Evolutionary conservation across 495 filamentous ascomycete genomes (phyloP).

Genomic region (Astrothelium macrocarpum): DNA sequence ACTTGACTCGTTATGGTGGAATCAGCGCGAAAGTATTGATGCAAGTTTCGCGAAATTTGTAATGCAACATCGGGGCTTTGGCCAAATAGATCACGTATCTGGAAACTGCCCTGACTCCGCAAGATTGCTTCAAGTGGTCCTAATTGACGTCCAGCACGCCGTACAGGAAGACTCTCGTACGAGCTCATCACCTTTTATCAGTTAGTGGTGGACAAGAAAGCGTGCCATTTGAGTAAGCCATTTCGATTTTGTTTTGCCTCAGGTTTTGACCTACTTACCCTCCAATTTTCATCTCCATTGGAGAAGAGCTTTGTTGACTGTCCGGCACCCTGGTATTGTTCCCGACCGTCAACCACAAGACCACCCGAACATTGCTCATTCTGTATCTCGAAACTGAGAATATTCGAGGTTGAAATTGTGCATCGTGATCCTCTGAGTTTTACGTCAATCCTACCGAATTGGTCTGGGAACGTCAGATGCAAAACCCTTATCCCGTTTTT

Average conservation of each 20-base stretch:
- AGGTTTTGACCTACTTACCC: neutral
- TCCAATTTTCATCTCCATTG: neutral
- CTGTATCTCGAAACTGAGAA: slow-evolving; percentile 19
- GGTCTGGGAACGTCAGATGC: slow-evolving; percentile 39
- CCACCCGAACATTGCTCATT: neutral
- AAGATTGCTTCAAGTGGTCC: slow-evolving; percentile 46
- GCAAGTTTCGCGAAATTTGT: slow-evolving; percentile 50
- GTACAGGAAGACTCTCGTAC: too few relatives aligned
- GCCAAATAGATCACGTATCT: slow-evolving; percentile 25
- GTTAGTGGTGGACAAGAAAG: neutral
- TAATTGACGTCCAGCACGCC: slow-evolving; percentile 35
- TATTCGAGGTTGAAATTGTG: slow-evolving; percentile 21
- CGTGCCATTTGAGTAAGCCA: neutral
- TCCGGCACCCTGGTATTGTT: neutral
- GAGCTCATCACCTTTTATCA: too few relatives aligned
- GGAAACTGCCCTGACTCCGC: slow-evolving; percentile 36
- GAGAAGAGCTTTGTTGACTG: neutral
- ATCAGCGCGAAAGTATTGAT: slow-evolving; percentile 51
- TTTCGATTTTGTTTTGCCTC: neutral
- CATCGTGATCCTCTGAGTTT: slow-evolving; percentile 1
- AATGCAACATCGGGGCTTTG: slow-evolving; percentile 32
- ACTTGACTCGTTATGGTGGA: slow-evolving; percentile 32
- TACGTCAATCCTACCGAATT: slow-evolving; percentile 26
- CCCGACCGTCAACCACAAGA: neutral
- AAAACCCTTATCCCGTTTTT: slow-evolving; percentile 42